phyloP scores from a whole-genome alignment of 1,139 yeast species.

The Suhomyces chickasaworum region DNA sequence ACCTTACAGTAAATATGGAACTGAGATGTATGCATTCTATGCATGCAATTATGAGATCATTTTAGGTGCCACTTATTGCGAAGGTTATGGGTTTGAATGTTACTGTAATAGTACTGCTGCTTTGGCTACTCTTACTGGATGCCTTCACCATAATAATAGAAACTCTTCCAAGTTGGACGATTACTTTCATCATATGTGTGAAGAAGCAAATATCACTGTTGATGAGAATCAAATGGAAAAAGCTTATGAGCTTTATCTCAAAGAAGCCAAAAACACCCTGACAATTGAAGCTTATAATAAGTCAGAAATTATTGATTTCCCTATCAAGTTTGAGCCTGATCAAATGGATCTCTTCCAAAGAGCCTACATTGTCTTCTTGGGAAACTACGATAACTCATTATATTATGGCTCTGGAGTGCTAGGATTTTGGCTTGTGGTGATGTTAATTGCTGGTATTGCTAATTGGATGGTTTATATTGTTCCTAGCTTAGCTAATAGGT shows the following conservation, averaged over 20 bases:
- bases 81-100: conserved; percentile 14
- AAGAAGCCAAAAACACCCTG: conserved; percentile 21
- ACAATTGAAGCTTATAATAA: conserved; percentile 28
- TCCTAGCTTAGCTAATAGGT: conserved; percentile 27
- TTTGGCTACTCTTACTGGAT: conserved; percentile 20
- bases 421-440: conserved; percentile 51
- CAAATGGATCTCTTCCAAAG: conserved; percentile 18
- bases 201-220: conserved; percentile 13
- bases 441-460: conserved; percentile 40
- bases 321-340: conserved; percentile 24
- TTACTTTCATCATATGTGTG: conserved; percentile 16
- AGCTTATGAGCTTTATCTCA: conserved; percentile 22
- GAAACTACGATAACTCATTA: conserved; percentile 40
- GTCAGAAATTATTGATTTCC: conserved; percentile 23
- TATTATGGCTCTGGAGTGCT: conserved; percentile 51
- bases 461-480: conserved; percentile 41
- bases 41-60: conserved; percentile 24
- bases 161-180: neutral
- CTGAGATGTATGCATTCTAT: conserved; percentile 8
- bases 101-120: conserved; percentile 18
- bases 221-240: conserved; percentile 20
- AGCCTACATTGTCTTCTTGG: conserved; percentile 33
- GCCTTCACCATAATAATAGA: conserved; percentile 12
- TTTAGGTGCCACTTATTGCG: conserved; percentile 30
- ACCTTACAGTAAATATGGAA: neutral